Percentiles rank a stretch among this genome's conserved stretches.
phyloP scores from a whole-genome alignment of 2,329 filamentous ascomycete genomes.

The Sclerotinia sclerotiorum region DNA sequence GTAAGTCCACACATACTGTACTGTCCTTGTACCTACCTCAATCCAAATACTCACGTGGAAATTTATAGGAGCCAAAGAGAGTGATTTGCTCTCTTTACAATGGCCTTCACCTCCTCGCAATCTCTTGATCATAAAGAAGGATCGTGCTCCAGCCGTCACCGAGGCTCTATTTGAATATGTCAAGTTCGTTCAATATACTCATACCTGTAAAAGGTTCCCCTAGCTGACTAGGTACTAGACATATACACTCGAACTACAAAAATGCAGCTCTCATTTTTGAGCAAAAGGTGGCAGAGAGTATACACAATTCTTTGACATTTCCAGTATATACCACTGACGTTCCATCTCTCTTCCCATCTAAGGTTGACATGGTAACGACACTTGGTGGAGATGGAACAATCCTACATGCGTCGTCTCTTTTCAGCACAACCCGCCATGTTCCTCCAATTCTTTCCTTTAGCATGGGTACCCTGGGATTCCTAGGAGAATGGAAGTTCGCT shows the following conservation, averaged over 20 bases:
- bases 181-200: slow-evolving; percentile 32
- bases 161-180: slow-evolving; percentile 43
- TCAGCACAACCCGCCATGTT: slow-evolving; percentile 76
- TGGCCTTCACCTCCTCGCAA: slow-evolving; percentile 70
- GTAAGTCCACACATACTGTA: slow-evolving; percentile 42
- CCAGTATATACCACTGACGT: slow-evolving; percentile 62
- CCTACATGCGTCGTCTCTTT: slow-evolving; percentile 79
- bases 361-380: slow-evolving; percentile 85
- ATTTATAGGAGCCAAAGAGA: slow-evolving; percentile 51
- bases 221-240: slow-evolving; percentile 46
- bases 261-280: slow-evolving; percentile 82
- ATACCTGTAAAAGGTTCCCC: background rate
- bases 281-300: slow-evolving; percentile 65
- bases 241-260: slow-evolving; percentile 78
- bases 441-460: slow-evolving; percentile 93
- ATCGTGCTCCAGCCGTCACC: slow-evolving; percentile 48
- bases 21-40: background rate
- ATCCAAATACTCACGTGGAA: slow-evolving; percentile 43
- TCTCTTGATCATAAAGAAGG: slow-evolving; percentile 67
- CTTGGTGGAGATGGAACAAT: slow-evolving; percentile 94
- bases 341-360: slow-evolving; percentile 60
- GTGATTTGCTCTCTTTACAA: slow-evolving; percentile 63
- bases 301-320: slow-evolving; percentile 70
- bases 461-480: slow-evolving; percentile 92
- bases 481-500: slow-evolving; percentile 94